These are phyloP conservation scores for Aspergillus tanneri DNA, from an alignment of 2,329 filamentous ascomycete genomes.

Conservation along the genomic window DNA sequence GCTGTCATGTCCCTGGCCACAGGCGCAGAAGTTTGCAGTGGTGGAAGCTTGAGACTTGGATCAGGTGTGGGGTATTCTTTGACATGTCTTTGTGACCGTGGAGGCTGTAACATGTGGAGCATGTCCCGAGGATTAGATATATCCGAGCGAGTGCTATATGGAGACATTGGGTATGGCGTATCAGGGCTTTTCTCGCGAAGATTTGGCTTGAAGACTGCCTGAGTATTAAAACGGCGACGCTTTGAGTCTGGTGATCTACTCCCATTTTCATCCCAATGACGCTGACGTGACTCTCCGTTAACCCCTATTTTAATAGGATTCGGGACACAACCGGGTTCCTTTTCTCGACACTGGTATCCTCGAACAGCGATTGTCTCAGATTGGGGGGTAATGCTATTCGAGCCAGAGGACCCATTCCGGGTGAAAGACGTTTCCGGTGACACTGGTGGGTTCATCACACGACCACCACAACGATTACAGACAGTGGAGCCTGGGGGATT, in stretches of 20 bases:
- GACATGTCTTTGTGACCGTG: conserved; percentile 42
- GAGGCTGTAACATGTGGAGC: conserved; percentile 57
- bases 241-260: conserved; percentile 59
- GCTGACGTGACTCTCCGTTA: conserved; percentile 26
- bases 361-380: conserved; percentile 26
- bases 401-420: conserved; percentile 33
- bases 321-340: conserved; percentile 23
- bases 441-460: conserved; percentile 47
- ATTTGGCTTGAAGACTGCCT: conserved; percentile 39
- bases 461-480: conserved; percentile 48
- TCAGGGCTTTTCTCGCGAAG: conserved; percentile 39
- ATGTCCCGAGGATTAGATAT: conserved; percentile 32
- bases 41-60: conserved; percentile 54
- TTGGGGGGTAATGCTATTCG: conserved; percentile 33
- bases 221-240: conserved; percentile 60
- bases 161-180: conserved; percentile 44
- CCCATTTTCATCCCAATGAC: conserved; percentile 32
- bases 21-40: conserved; percentile 48
- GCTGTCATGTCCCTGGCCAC: conserved; percentile 22
- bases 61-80: conserved; percentile 43
- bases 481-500: conserved; percentile 39
- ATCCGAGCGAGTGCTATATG: conserved; percentile 47
- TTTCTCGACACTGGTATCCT: conserved; percentile 25
- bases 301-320: conserved; percentile 27
- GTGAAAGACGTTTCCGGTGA: conserved; percentile 45